Evolutionary conservation across 2,329 filamentous ascomycete species (phyloP), one percentile per base, ranked within the genome.

Genomic region (Aaosphaeria pasadenensis): DNA sequence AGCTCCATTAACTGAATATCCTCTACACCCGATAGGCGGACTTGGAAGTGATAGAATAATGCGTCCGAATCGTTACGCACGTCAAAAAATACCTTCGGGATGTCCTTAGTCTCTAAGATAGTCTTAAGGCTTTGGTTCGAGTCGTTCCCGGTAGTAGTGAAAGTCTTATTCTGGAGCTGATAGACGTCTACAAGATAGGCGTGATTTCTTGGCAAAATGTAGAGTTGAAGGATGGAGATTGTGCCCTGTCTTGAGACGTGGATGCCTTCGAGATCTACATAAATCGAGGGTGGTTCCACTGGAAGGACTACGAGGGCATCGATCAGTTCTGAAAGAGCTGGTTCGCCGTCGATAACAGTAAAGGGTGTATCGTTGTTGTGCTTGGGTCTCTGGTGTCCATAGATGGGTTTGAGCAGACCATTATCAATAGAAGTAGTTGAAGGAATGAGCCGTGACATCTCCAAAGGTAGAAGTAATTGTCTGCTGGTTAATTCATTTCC

Each of bases 161-260:
- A 71, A 4, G 63, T 60, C 38, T 45, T 36, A 30, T 32, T 32
- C 13, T 58, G 55, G 2, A 71, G 53, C 0, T 32, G 53, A 45
- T 63, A 49, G 3, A 71, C 49, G 50, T 71, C 66, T 48, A 70
- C 51, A 9, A 69, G 59, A 48, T 50, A 68, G 42, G 58, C 47
- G 30, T 32, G 43, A 46, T 33, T 32, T 11, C 6, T 39, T 5
- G 53, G 40, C 45, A 62, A 51, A 35, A 59, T 49, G 7, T 60
- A 39, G 42, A 63, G 50, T 11, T 52, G 55, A 33, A 62, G 43
- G 33, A 64, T 56, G 39, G 58, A 63, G 42, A 63, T 11, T 7
- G 56, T 48, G 30, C 59, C 56, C 6, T 59, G 30, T 11, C 60
- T 58, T 36, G 48, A 56, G 38, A 61, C 56, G 46, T 55, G 35